Evolutionary conservation across 23 red algal species (phyloP), one percentile per base, ranked within the genome.

Genomic region (Gracilaria vermiculophylla): DNA sequence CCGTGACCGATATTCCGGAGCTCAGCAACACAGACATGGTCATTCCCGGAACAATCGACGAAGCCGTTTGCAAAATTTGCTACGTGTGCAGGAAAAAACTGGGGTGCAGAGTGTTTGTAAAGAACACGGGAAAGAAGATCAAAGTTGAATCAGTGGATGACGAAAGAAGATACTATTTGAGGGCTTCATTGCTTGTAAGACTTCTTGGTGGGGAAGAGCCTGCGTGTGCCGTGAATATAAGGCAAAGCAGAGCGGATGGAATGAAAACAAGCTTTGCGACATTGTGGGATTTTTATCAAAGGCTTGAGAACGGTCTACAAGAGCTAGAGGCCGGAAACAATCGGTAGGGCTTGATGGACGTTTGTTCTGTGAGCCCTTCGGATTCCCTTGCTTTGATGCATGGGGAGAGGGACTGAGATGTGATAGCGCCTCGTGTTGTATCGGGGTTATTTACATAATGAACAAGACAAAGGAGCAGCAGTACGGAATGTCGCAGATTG

Each of bases 1-100:
- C 54, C 13, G 24, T 65, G 15, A 82, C 78, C 17, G 78, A 82
- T 31, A 45, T 82, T 65, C 54, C 54, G 0, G 78, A 73, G 39
- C 39, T 73, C 39, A 29, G 34, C 55, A 44, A 37, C 23, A 64
- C 60, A 19, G 81, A 86, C 73, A 55, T 86, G 61, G 7, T 74
- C 8, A 39, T 86, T 53, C 14, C 43, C 14, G 81, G 81, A 70
- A 86, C 81, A 37, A 36, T 86, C 37, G 81, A 86, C 27, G 81
- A 86, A 70, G 60, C 62, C 5, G 81, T 86, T 40, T 72, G 60
- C 20, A 45, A 40, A 50, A 56, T 86, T 34, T 86, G 81, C 35
- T 70, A 54, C 61, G 81, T 86, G 44, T 86, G 81, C 35, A 35
- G 81, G 20, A 86, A 70, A 36, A 72, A 72, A 50, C 41, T 86